Percentiles rank a stretch among this genome's conserved stretches.
Conservation (phyloP, 1,284 basidiomycete species). For the Stygiomarasmius scandens region DNA sequence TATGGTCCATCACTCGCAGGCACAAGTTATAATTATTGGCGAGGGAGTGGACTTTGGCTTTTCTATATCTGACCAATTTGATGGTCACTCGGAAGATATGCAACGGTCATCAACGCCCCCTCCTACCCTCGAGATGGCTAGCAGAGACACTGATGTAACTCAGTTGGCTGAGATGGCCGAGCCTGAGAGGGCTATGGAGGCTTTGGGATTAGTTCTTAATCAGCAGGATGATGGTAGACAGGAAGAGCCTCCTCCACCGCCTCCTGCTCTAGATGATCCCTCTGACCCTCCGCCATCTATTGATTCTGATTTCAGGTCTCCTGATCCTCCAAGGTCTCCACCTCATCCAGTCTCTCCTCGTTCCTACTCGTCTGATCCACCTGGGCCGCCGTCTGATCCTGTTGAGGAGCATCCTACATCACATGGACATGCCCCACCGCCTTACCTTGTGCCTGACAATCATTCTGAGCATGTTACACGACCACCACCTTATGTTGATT, state of each 20-base stretch:
- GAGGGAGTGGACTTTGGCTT: constrained; percentile 79
- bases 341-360: constrained; percentile 29
- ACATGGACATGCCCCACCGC: constrained; percentile 57
- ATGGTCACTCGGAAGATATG: constrained; percentile 71
- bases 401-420: constrained; percentile 34
- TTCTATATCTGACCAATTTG: constrained; percentile 66
- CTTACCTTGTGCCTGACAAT: constrained; percentile 59
- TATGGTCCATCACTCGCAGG: constrained; percentile 31
- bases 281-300: constrained; percentile 82
- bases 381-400: constrained; percentile 29
- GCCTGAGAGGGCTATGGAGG: constrained; percentile 56
- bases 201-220: constrained; percentile 59
- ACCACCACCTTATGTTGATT: constrained; percentile 62
- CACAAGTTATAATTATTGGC: constrained; percentile 52
- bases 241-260: constrained; percentile 65
- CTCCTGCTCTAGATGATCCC: constrained; percentile 83
- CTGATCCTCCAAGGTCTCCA: constrained; percentile 41
- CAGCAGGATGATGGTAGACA: constrained; percentile 43
- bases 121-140: constrained; percentile 71
- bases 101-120: constrained; percentile 64
- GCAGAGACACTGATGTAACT: constrained; percentile 65
- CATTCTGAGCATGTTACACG: constrained; percentile 47
- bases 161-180: constrained; percentile 61
- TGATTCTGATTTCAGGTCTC: constrained; percentile 74
- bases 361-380: constrained; percentile 34